These are phyloP conservation scores for Cucurbita argyrosperma DNA, from an alignment of 306 rosid species.

Conservation along the genomic window DNA sequence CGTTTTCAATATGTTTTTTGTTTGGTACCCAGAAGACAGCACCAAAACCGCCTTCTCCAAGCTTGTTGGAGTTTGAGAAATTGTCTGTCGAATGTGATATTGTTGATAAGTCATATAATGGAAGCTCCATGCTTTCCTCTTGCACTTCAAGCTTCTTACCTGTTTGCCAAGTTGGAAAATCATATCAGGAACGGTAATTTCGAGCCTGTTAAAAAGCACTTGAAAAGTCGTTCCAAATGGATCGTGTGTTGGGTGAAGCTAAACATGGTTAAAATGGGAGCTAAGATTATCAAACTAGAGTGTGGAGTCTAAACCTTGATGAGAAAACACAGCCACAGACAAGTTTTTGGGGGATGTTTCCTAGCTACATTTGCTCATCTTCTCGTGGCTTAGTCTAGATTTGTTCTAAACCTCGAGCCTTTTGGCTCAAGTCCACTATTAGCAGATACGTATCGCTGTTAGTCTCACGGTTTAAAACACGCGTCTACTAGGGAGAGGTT, in stretches of 20 bases:
- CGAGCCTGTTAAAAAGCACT: too few species aligned
- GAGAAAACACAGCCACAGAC: too few species aligned
- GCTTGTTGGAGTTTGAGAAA: slow-evolving; percentile 25
- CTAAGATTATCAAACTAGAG: neutral
- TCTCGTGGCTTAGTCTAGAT: too few species aligned
- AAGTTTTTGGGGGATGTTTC: too few species aligned
- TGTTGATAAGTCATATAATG: slow-evolving; percentile 17
- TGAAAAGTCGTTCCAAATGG: too few species aligned
- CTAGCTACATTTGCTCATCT: too few species aligned
- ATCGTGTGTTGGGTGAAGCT: neutral
- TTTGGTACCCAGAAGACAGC: slow-evolving; percentile 31
- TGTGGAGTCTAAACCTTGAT: neutral
- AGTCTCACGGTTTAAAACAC: too few species aligned
- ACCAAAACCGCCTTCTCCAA: slow-evolving; percentile 55
- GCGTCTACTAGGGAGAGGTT: too few species aligned
- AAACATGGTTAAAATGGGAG: neutral
- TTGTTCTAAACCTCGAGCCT: too few species aligned
- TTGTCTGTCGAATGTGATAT: slow-evolving; percentile 25
- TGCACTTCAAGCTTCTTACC: neutral
- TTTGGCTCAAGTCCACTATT: too few species aligned
- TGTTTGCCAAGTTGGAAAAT: neutral
- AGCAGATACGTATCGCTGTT: too few species aligned
- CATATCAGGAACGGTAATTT: too few species aligned
- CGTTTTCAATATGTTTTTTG: neutral
- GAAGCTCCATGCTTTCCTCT: slow-evolving; percentile 30